phyloP scores from a whole-genome alignment of 2,329 filamentous ascomycete genomes.

The Penicillium rolfsii region DNA sequence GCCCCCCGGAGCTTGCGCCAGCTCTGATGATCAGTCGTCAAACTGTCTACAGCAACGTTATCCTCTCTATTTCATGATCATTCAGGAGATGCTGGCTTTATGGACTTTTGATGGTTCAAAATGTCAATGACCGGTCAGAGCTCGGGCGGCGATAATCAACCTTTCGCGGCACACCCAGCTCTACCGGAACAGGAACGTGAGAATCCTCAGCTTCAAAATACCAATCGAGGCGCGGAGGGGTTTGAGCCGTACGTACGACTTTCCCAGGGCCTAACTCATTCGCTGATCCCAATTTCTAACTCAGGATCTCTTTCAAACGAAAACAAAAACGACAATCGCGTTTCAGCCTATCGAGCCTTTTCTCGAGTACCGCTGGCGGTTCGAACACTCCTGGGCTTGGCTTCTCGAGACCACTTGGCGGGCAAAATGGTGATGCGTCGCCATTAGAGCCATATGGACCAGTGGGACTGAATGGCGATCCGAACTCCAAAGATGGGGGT shows the following conservation, averaged over 20 bases:
- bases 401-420: conserved; percentile 32
- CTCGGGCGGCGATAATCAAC: conserved; percentile 20
- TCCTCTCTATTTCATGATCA: conserved; percentile 5
- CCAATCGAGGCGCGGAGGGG: conserved; percentile 33
- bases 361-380: conserved; percentile 37
- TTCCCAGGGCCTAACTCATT: background rate
- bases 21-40: conserved; percentile 14
- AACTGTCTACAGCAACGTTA: conserved; percentile 10
- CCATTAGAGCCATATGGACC: conserved; percentile 28
- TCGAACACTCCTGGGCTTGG: conserved; percentile 28
- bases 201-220: conserved; percentile 27
- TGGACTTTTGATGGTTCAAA: conserved; percentile 30
- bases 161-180: conserved; percentile 17
- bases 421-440: conserved; percentile 34
- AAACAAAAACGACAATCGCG: conserved; percentile 46
- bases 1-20: conserved; percentile 33
- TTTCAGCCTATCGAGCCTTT: conserved; percentile 47
- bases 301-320: conserved; percentile 49
- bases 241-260: conserved; percentile 41
- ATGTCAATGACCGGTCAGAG: conserved; percentile 31
- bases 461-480: conserved; percentile 29
- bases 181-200: conserved; percentile 16
- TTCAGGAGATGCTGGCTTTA: conserved; percentile 24
- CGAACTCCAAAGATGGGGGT: conserved; percentile 46
- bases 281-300: conserved; percentile 8